Evolutionary conservation across 345 rosid genomes (phyloP), one percentile per base, ranked within the genome.

Genomic region (Tarenaya hassleriana): DNA sequence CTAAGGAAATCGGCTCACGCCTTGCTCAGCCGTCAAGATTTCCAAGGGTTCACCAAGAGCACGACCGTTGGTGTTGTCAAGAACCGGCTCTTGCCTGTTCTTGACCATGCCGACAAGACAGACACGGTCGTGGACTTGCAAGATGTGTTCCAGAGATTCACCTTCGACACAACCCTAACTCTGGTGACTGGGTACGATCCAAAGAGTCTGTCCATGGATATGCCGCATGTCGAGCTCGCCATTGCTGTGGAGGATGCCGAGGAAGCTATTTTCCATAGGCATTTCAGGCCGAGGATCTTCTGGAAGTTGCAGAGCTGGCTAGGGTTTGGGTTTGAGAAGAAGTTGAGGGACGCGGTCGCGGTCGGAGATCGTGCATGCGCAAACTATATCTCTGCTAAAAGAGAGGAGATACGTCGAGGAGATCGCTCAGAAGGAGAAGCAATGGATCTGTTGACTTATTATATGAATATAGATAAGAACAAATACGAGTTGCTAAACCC

Each of bases 371-470:
- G 24, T 4, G 16, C 31, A 0, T 31, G 49, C 5, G 41, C 60
- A 3, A 29, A 32, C 3, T 62, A 20, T 19, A 58, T 24, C 29
- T 2, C 29, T 24, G 2, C 29, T 5, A 24, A 24, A 24, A 24
- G 29, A 24, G 29, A 24, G 2, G 29, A 24, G 5, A 24, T 24
- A 24, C 29, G 5, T 5, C 2, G 29, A 24, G 29, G 2, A 5
- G 5, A 2, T 37, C 39, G 48, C 1, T 21, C 52, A 10, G 34
- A 56, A 0, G 60, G 41, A 19, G 47, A 43, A 35, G 16, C 24
- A n/a, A 52, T 40, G 21, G 82, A 78, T 68, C 18, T 79, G 9
- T 43, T 82, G 27, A 64, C 73, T 16, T 70, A 69, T 1, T 61
- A 62, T 29, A 55, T 78, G 31, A 63, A 50, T 31, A 50, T 50